Base-by-base conservation (phyloP, 495 filamentous ascomycete species). In the Hypomontagnella submonticulosa region DNA sequence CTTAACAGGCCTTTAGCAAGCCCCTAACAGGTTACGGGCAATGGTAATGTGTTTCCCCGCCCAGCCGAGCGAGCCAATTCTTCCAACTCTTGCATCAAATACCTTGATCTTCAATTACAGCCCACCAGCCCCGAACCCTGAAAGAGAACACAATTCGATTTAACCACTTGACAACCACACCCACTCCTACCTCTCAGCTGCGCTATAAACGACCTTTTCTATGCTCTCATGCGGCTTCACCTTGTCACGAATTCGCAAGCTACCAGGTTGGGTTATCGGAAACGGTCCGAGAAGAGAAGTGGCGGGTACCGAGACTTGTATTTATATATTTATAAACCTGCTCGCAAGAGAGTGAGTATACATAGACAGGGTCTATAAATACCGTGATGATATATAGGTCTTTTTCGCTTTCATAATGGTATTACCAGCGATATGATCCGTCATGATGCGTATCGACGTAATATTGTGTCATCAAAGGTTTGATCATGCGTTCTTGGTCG, bases 141-240 rank as follows among this genome's bases (percentile, higher is more conserved):
- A 43, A 57, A 44, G 55, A 42, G 30, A 58, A 38, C 34, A 60
- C 55, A 9, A 69, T 61, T 44, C 37, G 19, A 52, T 69, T 69
- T 69, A 69, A 64, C 66, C 66, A 63, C 60, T 69, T 60, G 55
- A 63, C 66, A 69, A 69, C 16, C 10, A 59, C 66, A 69, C 60
- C 66, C 60, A 63, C 66, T 69, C 30, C 34, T 36, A 40, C 38
- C 20, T 58, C 48, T 63, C 60, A 63, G 43, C 66, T 69, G 30
- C 10, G 32, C 48, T 30, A 16, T 55, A 38, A 44, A 64, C 30
- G 32, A 57, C 32, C 48, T 49, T 43, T 46, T 27, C 36, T 38
- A 37, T 46, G 7, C 38, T 41, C 65, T 68, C 66, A 69, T 62
- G 58, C 63, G 60, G 60, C 43, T 56, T 63, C 54, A 54, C 59